Conservation (phyloP, 257 asterid genomes). For the Coffea canephora region DNA sequence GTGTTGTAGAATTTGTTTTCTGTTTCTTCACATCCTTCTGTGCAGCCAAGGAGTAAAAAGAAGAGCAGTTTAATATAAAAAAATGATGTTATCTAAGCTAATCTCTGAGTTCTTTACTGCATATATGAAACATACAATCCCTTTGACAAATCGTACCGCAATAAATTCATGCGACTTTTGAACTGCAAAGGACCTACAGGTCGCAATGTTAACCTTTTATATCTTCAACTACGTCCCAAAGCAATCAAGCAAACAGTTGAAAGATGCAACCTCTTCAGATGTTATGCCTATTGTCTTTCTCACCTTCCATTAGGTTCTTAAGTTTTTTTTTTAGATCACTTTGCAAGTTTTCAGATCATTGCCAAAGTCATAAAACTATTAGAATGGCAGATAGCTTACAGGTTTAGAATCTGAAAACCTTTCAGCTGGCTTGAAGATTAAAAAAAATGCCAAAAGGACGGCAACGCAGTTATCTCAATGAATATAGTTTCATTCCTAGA, state of each 20-base stretch:
- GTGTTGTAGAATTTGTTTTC: slow-evolving; percentile 30
- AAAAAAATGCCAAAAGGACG: no score
- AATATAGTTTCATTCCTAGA: no score
- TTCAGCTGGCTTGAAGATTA: no score
- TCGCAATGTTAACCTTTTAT: neutral
- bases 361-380: neutral
- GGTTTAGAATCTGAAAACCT: no score
- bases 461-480: no score
- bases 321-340: no score
- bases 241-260: neutral
- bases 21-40: slow-evolving; percentile 57
- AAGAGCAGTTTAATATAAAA: neutral
- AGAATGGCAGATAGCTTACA: neutral
- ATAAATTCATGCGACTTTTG: neutral
- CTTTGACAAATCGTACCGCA: neutral
- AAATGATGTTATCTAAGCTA: neutral
- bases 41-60: neutral
- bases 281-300: neutral
- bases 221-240: neutral
- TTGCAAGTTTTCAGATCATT: neutral
- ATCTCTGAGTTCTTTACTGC: neutral
- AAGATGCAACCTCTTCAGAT: neutral
- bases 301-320: neutral
- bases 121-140: neutral
- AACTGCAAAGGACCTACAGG: no score